Conservation (phyloP, 83 land plant species). For the Thuja plicata region DNA sequence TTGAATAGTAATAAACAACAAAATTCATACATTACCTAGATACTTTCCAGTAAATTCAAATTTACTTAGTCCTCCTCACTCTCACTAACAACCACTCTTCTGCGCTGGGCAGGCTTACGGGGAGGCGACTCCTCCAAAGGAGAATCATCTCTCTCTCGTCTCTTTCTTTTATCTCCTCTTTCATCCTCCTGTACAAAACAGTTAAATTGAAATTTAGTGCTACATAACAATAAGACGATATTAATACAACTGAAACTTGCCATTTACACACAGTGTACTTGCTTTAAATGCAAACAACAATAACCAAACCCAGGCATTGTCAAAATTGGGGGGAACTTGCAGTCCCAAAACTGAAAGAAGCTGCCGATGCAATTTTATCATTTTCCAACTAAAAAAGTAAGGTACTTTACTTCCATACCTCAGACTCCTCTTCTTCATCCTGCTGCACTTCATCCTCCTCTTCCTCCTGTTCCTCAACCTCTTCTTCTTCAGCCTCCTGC, state of each 20-base stretch:
- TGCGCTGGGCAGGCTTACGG: slow-evolving; percentile 58
- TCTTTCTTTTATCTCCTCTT: slow-evolving; percentile 56
- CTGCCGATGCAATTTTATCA: background rate
- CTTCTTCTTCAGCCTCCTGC: slow-evolving; percentile 58
- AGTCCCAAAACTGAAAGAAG: background rate
- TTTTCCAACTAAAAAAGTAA: background rate
- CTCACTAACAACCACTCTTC: slow-evolving; percentile 88
- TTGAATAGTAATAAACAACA: background rate
- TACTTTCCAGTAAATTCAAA: background rate
- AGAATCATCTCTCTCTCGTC: slow-evolving; percentile 31
- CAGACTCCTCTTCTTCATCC: slow-evolving; percentile 48
- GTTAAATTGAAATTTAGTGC: background rate
- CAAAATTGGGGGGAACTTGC: background rate
- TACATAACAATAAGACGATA: background rate
- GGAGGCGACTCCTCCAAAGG: slow-evolving; percentile 75
- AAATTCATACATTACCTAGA: background rate
- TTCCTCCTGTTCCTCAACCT: slow-evolving; percentile 46
- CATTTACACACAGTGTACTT: background rate
- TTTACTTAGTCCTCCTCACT: slow-evolving; percentile 81
- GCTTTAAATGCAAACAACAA: background rate
- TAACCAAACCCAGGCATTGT: background rate
- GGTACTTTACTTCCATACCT: slow-evolving; percentile 21
- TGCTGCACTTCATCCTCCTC: slow-evolving; percentile 46
- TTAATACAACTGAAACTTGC: background rate
- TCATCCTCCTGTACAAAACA: slow-evolving; percentile 35